Conservation (phyloP, 192 early-diverging fungal species). For the Paraglomus occultum region DNA sequence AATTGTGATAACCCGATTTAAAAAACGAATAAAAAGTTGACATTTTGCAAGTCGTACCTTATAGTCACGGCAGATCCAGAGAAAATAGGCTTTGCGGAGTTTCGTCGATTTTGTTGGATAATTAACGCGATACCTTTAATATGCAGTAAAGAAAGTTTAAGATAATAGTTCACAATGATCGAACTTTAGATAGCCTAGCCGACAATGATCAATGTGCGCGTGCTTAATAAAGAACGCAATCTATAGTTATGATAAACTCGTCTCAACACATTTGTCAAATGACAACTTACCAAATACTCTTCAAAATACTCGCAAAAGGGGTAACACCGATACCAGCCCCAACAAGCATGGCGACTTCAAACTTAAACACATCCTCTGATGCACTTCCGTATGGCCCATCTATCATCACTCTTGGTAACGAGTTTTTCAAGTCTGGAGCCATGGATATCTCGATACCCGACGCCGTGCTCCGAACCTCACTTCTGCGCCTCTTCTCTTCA, state of each 20-base stretch:
- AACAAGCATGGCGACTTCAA: conserved; percentile 72
- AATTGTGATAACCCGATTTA: conserved; percentile 11
- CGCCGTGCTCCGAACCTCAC: conserved; percentile 41
- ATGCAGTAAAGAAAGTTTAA: neutral
- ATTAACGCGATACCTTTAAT: conserved; percentile 31
- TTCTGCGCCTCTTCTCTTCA: conserved; percentile 46
- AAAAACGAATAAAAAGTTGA: neutral
- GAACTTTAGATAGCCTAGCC: conserved; percentile 1
- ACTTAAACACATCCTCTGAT: conserved; percentile 81
- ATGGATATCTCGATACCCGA: neutral
- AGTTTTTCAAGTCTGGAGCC: conserved; percentile 12
- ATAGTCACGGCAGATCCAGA: conserved; percentile 84
- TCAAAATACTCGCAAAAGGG: conserved; percentile 80
- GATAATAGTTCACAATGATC: too few relatives aligned
- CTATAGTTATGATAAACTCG: too few relatives aligned
- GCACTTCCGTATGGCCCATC: conserved; percentile 81
- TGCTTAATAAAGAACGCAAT: too few relatives aligned
- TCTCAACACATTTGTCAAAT: conserved; percentile 38
- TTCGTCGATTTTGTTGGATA: conserved; percentile 35
- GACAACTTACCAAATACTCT: conserved; percentile 76
- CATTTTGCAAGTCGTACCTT: conserved; percentile 42
- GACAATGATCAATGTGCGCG: too few relatives aligned
- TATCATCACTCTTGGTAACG: conserved; percentile 68
- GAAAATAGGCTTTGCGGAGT: conserved; percentile 82
- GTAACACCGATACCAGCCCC: conserved; percentile 86